Percentiles rank a stretch among this genome's conserved stretches.
Conservation (phyloP, 2,329 filamentous ascomycete species). For the Aureobasidium lini region DNA sequence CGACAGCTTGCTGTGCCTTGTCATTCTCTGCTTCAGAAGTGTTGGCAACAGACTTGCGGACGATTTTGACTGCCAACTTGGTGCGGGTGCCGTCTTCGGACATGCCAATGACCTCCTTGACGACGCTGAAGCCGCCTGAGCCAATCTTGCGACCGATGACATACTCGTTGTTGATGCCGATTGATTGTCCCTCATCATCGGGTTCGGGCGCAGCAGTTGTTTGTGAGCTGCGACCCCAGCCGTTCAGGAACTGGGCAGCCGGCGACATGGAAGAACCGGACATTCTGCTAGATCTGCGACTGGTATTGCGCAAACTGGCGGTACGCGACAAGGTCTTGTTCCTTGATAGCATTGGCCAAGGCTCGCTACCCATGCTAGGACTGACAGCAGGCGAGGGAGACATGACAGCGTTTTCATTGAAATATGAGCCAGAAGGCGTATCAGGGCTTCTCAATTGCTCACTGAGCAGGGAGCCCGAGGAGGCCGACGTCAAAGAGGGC, state of each 20-base stretch:
- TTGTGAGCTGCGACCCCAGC: conserved; percentile 37
- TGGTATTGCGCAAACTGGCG: conserved; percentile 28
- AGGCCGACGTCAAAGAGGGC: conserved; percentile 35
- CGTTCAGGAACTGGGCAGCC: conserved; percentile 51
- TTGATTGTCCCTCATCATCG: conserved; percentile 60
- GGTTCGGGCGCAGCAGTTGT: conserved; percentile 39
- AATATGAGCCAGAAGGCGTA: background rate
- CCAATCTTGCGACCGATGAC: conserved; percentile 61
- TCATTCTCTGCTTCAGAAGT: conserved; percentile 56
- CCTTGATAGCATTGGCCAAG: conserved; percentile 15
- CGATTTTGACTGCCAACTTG: conserved; percentile 60
- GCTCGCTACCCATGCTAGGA: conserved; percentile 21
- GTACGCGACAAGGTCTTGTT: conserved; percentile 23
- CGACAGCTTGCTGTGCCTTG: conserved; percentile 57
- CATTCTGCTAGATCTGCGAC: conserved; percentile 41
- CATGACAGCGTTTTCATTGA: conserved; percentile 24
- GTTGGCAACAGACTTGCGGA: conserved; percentile 50
- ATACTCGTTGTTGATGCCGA: conserved; percentile 54
- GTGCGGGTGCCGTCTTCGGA: conserved; percentile 43
- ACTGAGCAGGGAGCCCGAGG: conserved; percentile 31
- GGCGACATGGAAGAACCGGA: conserved; percentile 49
- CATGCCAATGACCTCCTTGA: conserved; percentile 60
- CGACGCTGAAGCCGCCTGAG: conserved; percentile 57
- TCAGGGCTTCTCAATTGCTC: conserved; percentile 27
- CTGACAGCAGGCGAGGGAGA: conserved; percentile 31